These are phyloP conservation scores for Neofusicoccum sp. DNA, from an alignment of 2,329 filamentous ascomycete species.

Conservation along the genomic window DNA sequence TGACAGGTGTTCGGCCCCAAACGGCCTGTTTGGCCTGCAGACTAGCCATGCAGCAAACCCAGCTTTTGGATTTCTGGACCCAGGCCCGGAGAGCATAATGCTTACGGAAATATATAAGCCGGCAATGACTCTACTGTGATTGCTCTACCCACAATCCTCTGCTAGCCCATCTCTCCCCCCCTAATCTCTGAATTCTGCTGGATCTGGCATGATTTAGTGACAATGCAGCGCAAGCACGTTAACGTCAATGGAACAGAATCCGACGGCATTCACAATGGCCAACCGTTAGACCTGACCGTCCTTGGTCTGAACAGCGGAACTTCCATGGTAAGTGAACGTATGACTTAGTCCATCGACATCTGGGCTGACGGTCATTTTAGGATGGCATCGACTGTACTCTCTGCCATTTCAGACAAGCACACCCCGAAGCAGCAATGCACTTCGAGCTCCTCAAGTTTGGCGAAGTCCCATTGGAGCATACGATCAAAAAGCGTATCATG, in stretches of 20 bases:
- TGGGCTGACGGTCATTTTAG: slow-evolving; percentile 22
- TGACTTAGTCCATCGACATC: not conserved
- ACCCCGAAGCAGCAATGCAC: slow-evolving; percentile 53
- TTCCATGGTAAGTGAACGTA: slow-evolving; percentile 36
- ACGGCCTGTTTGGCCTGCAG: not conserved
- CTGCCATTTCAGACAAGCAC: slow-evolving; percentile 55
- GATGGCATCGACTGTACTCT: slow-evolving; percentile 60
- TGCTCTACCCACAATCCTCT: too few species aligned
- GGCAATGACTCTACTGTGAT: too few species aligned
- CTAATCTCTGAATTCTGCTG: too few species aligned
- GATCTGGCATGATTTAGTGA: too few species aligned
- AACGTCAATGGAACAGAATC: slow-evolving; percentile 18
- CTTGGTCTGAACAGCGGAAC: slow-evolving; percentile 56
- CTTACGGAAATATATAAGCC: too few species aligned
- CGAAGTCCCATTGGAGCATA: slow-evolving; percentile 54
- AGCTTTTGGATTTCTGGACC: too few species aligned
- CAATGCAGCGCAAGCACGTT: not conserved
- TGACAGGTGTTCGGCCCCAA: not conserved
- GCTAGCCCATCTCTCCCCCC: too few species aligned
- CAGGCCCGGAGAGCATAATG: too few species aligned
- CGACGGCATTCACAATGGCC: slow-evolving; percentile 19
- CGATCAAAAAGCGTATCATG: slow-evolving; percentile 58
- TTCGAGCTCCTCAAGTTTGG: slow-evolving; percentile 59
- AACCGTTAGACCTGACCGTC: slow-evolving; percentile 50
- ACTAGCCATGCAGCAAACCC: too few species aligned